phyloP scores from a whole-genome alignment of 1,284 basidiomycete species.

The Spongiforma sp. region DNA sequence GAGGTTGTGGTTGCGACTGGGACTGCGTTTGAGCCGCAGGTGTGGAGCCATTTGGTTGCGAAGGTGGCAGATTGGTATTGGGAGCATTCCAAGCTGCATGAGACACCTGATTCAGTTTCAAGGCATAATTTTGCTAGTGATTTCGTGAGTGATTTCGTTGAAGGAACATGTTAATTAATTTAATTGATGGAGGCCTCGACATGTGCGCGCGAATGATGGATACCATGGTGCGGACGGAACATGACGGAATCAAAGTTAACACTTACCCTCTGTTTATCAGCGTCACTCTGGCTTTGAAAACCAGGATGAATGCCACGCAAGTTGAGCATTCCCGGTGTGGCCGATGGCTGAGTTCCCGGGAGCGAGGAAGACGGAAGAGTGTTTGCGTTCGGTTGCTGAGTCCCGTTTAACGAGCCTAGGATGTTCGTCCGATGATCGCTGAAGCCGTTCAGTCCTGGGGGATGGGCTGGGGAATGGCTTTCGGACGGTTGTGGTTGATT shows the following conservation, averaged over 20 bases:
- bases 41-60: conserved; percentile 37
- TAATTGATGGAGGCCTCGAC: too few species aligned
- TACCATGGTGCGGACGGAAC: too few species aligned
- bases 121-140: conserved; percentile 56
- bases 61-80: conserved; percentile 39
- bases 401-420: conserved; percentile 51
- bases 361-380: conserved; percentile 27
- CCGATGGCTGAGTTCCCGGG: conserved; percentile 42
- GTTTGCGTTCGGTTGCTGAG: conserved; percentile 33
- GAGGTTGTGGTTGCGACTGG: conserved; percentile 28
- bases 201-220: conserved; percentile 3
- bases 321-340: conserved; percentile 71
- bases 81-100: conserved; percentile 66
- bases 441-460: conserved; percentile 77
- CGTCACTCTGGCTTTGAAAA: conserved; percentile 58
- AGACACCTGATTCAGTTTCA: conserved; percentile 66
- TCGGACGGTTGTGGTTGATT: conserved; percentile 41
- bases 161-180: too few species aligned
- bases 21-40: conserved; percentile 39
- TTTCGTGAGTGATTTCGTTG: conserved; percentile 17
- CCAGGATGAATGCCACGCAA: conserved; percentile 64
- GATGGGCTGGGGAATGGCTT: conserved; percentile 52
- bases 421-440: conserved; percentile 59
- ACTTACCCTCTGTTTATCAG: conserved; percentile 74
- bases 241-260: not conserved